phyloP scores from a whole-genome alignment of 2,329 filamentous ascomycete species.

The Aotearoamyces nothofagi region DNA sequence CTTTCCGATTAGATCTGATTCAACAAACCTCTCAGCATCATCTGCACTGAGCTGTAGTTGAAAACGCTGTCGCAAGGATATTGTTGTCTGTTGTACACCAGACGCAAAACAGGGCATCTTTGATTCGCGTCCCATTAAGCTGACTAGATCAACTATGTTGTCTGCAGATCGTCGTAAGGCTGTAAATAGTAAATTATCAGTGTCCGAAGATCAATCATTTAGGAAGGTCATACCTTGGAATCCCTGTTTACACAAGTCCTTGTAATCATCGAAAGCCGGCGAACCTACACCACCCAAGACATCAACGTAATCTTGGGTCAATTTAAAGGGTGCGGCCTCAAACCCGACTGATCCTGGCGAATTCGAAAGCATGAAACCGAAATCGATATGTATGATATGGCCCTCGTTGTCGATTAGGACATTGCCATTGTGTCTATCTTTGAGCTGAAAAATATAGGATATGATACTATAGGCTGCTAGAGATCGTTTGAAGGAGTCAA shows the following conservation, averaged over 20 bases:
- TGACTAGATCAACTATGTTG: slow-evolving; percentile 66
- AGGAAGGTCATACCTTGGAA: slow-evolving; percentile 49
- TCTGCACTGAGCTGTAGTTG: slow-evolving; percentile 72
- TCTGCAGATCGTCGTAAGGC: slow-evolving; percentile 66
- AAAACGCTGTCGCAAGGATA: slow-evolving; percentile 56
- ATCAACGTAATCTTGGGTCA: slow-evolving; percentile 76
- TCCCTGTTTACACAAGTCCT: slow-evolving; percentile 65
- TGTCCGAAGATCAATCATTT: slow-evolving; percentile 2
- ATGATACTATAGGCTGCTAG: slow-evolving; percentile 77
- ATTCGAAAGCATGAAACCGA: slow-evolving; percentile 82
- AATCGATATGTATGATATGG: slow-evolving; percentile 80
- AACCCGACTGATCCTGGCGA: slow-evolving; percentile 74
- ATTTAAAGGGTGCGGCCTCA: slow-evolving; percentile 75
- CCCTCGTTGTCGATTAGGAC: slow-evolving; percentile 75
- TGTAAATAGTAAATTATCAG: slow-evolving; percentile 16
- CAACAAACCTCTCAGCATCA: slow-evolving; percentile 68
- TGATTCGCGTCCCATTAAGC: slow-evolving; percentile 70
- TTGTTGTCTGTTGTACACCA: slow-evolving; percentile 56
- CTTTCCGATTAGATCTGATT: slow-evolving; percentile 65
- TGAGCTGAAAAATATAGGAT: slow-evolving; percentile 69
- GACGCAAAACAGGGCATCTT: slow-evolving; percentile 75
- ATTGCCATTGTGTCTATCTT: slow-evolving; percentile 77
- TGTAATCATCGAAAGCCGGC: slow-evolving; percentile 59
- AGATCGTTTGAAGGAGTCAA: slow-evolving; percentile 68
- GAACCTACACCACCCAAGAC: slow-evolving; percentile 62